Conservation (phyloP, 352 stramenopile genomes). For the Phytophthora sansomeana region DNA sequence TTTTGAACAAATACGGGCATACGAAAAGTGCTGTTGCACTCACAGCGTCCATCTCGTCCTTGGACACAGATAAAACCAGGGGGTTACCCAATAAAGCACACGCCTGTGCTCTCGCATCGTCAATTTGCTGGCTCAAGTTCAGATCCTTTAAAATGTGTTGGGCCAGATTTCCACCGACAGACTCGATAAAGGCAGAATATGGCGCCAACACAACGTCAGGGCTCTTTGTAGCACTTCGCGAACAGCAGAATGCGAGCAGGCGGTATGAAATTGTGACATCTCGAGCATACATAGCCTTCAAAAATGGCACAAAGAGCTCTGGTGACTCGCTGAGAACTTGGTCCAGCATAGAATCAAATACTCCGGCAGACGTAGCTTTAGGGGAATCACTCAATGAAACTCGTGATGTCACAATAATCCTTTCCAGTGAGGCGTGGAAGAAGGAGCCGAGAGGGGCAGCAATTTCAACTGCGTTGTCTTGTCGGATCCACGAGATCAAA, state of each 20-base stretch:
- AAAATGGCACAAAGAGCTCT: conserved; percentile 78
- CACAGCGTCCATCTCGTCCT: conserved; percentile 74
- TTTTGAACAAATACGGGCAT: conserved; percentile 71
- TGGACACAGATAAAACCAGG: conserved; percentile 22
- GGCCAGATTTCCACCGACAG: conserved; percentile 54
- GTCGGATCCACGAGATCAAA: conserved; percentile 84
- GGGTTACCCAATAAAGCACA: conserved; percentile 62
- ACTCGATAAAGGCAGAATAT: conserved; percentile 73
- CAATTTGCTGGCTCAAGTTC: conserved; percentile 77
- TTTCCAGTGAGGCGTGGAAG: conserved; percentile 69
- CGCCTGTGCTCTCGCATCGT: conserved; percentile 73
- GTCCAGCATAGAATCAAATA: conserved; percentile 86
- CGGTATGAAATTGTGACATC: conserved; percentile 83
- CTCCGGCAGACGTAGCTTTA: conserved; percentile 66
- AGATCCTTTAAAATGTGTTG: conserved; percentile 76
- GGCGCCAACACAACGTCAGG: conserved; percentile 64
- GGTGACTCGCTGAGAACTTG: conserved; percentile 76
- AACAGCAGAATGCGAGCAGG: conserved; percentile 81
- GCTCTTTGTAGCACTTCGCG: conserved; percentile 54
- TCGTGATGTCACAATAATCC: conserved; percentile 79
- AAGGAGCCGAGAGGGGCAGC: conserved; percentile 67
- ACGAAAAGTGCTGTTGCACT: conserved; percentile 67
- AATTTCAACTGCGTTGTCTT: conserved; percentile 77
- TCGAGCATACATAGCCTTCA: conserved; percentile 80
- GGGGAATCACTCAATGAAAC: conserved; percentile 70